phyloP scores from a whole-genome alignment of 2,329 filamentous ascomycete species.

The Malbranchea zuffiana region DNA sequence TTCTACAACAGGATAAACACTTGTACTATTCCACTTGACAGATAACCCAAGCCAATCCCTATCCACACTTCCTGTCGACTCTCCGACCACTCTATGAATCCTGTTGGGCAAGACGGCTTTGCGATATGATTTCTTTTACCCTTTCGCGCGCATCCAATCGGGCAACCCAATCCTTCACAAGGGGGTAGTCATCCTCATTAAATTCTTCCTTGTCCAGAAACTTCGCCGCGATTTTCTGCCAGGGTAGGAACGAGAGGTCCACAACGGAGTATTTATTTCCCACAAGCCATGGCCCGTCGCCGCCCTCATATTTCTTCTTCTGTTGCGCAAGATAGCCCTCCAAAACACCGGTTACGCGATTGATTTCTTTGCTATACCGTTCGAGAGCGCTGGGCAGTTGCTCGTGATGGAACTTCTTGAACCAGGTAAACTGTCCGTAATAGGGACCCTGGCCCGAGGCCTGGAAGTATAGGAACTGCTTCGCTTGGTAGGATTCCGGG shows the following conservation, averaged over 20 bases:
- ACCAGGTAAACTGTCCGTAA: conserved; percentile 36
- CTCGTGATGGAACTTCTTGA: conserved; percentile 28
- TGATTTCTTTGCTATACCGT: conserved; percentile 32
- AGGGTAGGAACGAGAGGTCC: conserved; percentile 29
- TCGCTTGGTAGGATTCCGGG: conserved; percentile 25
- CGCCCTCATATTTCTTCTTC: conserved; percentile 8
- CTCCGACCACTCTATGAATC: too few species aligned
- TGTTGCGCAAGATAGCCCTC: conserved; percentile 24
- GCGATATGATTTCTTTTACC: too few species aligned
- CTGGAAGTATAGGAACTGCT: conserved; percentile 35
- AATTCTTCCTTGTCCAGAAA: conserved; percentile 11
- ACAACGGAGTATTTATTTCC: conserved; percentile 32
- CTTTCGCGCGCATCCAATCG: conserved; percentile 8
- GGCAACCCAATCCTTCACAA: conserved; percentile 15
- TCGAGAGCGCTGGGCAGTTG: conserved; percentile 30
- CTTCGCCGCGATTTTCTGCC: conserved; percentile 7
- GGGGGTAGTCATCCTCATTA: conserved; percentile 10
- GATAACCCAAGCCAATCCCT: too few species aligned
- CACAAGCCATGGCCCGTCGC: conserved; percentile 20
- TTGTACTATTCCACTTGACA: too few species aligned
- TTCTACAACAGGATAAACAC: too few species aligned
- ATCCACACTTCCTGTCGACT: too few species aligned
- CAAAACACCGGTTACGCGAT: conserved; percentile 33
- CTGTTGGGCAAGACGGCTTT: too few species aligned
- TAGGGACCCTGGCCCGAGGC: conserved; percentile 35